A percentile compares a stretch with the other conserved stretches of the same genome.
Conservation (phyloP, 768 basidiomycete genomes). For the Cyclocybe cylindracea region DNA sequence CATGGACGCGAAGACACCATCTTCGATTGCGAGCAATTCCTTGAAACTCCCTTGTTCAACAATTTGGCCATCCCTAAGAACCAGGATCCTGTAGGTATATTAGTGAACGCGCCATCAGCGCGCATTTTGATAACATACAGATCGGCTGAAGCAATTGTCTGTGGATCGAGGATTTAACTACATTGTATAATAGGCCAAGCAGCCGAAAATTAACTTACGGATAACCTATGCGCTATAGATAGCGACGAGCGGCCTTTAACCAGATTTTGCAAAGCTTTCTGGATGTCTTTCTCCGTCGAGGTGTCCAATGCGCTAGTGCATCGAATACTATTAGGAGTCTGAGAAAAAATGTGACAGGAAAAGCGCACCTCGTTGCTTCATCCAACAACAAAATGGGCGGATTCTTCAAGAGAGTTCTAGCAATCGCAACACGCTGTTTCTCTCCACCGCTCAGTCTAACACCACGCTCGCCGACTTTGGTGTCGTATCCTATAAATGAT, state of each 20-base stretch:
- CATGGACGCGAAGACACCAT: slow-evolving; percentile 81
- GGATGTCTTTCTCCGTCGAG: slow-evolving; percentile 87
- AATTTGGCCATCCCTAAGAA: slow-evolving; percentile 88
- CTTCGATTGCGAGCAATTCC: slow-evolving; percentile 63
- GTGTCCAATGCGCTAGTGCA: slow-evolving; percentile 76
- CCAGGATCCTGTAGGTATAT: slow-evolving; percentile 64
- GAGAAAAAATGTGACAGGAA: not conserved
- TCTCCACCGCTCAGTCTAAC: slow-evolving; percentile 85
- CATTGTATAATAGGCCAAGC: slow-evolving; percentile 9
- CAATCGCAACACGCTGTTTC: slow-evolving; percentile 88
- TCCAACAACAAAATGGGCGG: slow-evolving; percentile 80
- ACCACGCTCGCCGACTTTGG: slow-evolving; percentile 89
- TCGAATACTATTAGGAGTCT: slow-evolving; percentile 1
- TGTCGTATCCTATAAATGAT: slow-evolving; percentile 59
- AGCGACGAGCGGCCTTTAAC: slow-evolving; percentile 72
- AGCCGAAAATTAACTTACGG: slow-evolving; percentile 42
- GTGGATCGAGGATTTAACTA: slow-evolving; percentile 16
- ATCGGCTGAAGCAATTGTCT: slow-evolving; percentile 62
- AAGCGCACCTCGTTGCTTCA: slow-evolving; percentile 66
- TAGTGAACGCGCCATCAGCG: too few relatives aligned
- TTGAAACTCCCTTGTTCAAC: slow-evolving; percentile 81
- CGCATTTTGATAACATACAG: slow-evolving; percentile 41
- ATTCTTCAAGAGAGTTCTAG: slow-evolving; percentile 83
- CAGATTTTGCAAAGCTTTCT: slow-evolving; percentile 82
- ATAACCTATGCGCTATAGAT: slow-evolving; percentile 80